Evolutionary conservation across 345 rosid genomes (phyloP), one percentile per base, ranked within the genome.

Genomic region (Corchorus capsularis): DNA sequence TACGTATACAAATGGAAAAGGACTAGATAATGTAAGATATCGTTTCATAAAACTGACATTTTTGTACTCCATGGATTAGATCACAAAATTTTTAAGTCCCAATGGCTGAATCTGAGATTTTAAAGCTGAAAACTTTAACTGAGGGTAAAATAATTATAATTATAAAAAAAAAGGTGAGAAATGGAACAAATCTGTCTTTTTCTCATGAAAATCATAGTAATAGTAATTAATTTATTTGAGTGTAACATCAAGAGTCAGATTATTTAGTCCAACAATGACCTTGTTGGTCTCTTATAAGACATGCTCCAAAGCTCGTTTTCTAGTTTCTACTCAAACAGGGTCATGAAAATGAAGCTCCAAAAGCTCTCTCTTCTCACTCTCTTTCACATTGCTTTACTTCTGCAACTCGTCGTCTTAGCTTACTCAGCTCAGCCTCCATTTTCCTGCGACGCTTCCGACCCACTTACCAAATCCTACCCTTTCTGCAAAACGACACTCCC

Each of bases 401-500:
- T 57, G 8, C 45, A 50, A 5, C 32, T 69, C 14, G 12, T 43
- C 75, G 12, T 54, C 75, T 64, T 32, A 27, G 83, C 71, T 39
- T 75, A 77, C 22, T 79, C 91, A 52, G 37, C 84, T 63, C 82
- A 62, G 67, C 89, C 86, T 17, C 98, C 94, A 41, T 87, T 81
- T 77, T 79, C 98, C 0, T 94, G 98, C 27, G 90, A 85, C 69
- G 17, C 90, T 0, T 85, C 87, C 0, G 68, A 85, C 19, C 88
- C 95, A 35, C 74, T 81, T 13, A 82, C 93, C 16, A 81, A 79
- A 49, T 78, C 82, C 50, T 84, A 83, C 72, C 78, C 80, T 20
- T 96, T 93, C 78, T 93, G 97, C 79, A 69, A 82, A 63, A 79
- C 90, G 17, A 46, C 82, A 43, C 86, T 95, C 6, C 83, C 97